These are phyloP conservation scores for Wickerhamiella sergipiensis DNA, from an alignment of 805 yeast species.

Conservation along the genomic window DNA sequence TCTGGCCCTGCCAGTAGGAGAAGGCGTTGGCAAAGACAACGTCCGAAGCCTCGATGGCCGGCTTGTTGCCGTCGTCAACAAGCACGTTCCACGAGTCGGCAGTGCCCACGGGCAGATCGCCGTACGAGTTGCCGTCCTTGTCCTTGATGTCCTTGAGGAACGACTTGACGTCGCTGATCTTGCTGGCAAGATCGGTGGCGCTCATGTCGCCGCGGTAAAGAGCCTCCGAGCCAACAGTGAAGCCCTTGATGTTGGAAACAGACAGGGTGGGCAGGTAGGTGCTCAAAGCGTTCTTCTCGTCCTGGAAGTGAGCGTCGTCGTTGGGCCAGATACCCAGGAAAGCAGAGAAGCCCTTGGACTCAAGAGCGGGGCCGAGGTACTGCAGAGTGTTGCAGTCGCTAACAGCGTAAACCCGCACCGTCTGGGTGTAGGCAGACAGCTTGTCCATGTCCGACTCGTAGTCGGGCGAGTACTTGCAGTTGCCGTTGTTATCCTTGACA, in stretches of 20 bases:
- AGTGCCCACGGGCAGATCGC: constrained; percentile 67
- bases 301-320: constrained; percentile 61
- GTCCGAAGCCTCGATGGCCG: constrained; percentile 72
- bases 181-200: constrained; percentile 55
- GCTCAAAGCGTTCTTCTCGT: constrained; percentile 60
- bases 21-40: constrained; percentile 87
- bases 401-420: constrained; percentile 77
- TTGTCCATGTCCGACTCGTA: constrained; percentile 53
- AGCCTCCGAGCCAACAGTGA: constrained; percentile 93
- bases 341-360: constrained; percentile 57
- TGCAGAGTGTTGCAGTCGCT: constrained; percentile 88
- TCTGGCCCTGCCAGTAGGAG: constrained; percentile 98
- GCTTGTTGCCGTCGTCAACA: constrained; percentile 60
- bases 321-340: constrained; percentile 91
- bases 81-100: constrained; percentile 93
- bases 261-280: constrained; percentile 57
- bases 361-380: constrained; percentile 77
- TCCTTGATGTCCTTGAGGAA: constrained; percentile 52
- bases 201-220: constrained; percentile 80
- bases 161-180: constrained; percentile 48
- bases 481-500: constrained; percentile 56
- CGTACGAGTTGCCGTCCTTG: constrained; percentile 67
- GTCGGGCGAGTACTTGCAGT: constrained; percentile 63
- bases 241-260: constrained; percentile 47
- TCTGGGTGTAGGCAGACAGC: constrained; percentile 44